These are phyloP conservation scores for Didymellaceae sp. DNA, from an alignment of 2,329 filamentous ascomycete genomes.

Conservation along the genomic window DNA sequence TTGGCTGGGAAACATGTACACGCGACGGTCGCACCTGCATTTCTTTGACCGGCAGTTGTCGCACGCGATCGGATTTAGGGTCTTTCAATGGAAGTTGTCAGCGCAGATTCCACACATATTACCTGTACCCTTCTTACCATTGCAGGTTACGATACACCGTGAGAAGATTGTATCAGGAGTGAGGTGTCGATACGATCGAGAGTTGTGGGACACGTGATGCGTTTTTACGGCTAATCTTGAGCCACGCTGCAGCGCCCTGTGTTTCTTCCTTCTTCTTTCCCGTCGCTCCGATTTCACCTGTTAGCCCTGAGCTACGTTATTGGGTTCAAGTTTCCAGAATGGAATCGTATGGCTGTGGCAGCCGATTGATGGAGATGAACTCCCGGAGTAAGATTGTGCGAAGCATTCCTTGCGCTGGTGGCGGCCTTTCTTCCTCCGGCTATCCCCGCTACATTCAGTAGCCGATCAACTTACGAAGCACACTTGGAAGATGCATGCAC, in stretches of 20 bases:
- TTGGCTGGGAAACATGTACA: constrained; percentile 18
- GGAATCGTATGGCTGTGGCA: not conserved
- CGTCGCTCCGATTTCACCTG: no score
- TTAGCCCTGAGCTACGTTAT: no score
- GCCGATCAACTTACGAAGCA: not conserved
- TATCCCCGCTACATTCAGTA: constrained; percentile 21
- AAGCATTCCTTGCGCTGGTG: not conserved
- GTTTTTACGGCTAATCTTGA: no score
- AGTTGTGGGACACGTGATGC: no score
- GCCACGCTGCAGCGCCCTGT: no score
- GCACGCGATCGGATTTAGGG: constrained; percentile 34
- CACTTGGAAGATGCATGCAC: not conserved
- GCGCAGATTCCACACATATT: not conserved
- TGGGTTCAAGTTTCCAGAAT: no score
- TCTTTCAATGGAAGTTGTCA: constrained; percentile 1
- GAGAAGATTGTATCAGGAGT: no score
- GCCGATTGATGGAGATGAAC: not conserved
- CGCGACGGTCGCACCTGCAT: constrained; percentile 36
- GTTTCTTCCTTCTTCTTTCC: no score
- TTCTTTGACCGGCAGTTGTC: constrained; percentile 37
- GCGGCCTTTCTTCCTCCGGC: constrained; percentile 25
- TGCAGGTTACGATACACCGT: not conserved
- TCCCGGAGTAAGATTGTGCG: constrained; percentile 21
- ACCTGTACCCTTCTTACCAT: constrained; percentile 3
- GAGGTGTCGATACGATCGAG: no score